phyloP scores from a whole-genome alignment of 768 basidiomycete species.

The Suillus plorans region DNA sequence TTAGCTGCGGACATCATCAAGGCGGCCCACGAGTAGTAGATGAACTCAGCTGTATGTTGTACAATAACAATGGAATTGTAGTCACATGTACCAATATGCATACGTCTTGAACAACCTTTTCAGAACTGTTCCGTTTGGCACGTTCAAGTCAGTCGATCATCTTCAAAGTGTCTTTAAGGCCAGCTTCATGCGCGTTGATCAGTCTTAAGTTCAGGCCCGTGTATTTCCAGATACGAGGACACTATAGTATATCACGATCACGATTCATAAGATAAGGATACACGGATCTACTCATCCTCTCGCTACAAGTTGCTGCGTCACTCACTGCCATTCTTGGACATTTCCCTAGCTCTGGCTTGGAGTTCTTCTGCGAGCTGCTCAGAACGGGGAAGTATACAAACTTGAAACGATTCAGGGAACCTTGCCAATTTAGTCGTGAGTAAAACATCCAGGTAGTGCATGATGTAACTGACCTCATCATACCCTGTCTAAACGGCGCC shows the following conservation, averaged over 20 bases:
- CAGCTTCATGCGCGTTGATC: neutral
- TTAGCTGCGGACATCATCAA: neutral
- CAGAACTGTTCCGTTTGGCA: neutral
- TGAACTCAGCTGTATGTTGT: neutral
- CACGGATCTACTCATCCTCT: neutral
- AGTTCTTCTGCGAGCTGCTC: neutral
- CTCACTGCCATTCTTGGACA: neutral
- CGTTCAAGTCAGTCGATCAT: neutral
- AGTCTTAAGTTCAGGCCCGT: too few species aligned
- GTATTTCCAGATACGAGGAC: too few species aligned
- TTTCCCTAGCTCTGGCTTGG: neutral
- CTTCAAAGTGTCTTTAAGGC: neutral
- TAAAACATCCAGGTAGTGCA: neutral
- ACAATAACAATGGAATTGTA: neutral
- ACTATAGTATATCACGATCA: too few species aligned
- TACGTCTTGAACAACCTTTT: neutral
- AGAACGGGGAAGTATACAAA: constrained; percentile 2
- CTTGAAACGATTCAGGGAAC: constrained; percentile 4
- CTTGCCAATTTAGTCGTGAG: neutral
- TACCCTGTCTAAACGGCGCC: neutral
- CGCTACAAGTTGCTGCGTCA: neutral
- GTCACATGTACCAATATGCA: neutral
- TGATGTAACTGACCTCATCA: neutral
- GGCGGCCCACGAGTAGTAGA: neutral
- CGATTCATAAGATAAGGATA: neutral